phyloP scores from a whole-genome alignment of 192 early-diverging fungal genomes.

The Linnemannia zychae region DNA sequence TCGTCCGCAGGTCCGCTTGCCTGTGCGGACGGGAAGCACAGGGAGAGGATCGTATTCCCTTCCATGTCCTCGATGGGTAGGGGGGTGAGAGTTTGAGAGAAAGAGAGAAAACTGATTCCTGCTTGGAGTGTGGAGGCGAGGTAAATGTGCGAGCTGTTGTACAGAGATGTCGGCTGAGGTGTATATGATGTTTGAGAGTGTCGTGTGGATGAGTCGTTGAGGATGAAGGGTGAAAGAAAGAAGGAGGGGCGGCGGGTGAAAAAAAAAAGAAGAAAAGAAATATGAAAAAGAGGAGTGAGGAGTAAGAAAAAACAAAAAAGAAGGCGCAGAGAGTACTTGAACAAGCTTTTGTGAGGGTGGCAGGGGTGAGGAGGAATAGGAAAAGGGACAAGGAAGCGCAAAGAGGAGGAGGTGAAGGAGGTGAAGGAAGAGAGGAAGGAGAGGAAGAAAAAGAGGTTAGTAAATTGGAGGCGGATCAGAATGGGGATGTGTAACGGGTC shows the following conservation, averaged over 20 bases:
- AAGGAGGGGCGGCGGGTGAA: background rate
- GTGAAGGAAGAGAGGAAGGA: slow-evolving; percentile 4
- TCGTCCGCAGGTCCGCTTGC: slow-evolving; percentile 28
- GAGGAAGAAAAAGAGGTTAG: background rate
- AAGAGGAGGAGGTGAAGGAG: background rate
- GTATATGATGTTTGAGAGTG: slow-evolving; percentile 1
- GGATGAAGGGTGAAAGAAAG: slow-evolving; percentile 10
- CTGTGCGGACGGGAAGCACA: slow-evolving; percentile 45
- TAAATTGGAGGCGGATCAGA: too few species aligned
- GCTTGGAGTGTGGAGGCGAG: slow-evolving; percentile 8
- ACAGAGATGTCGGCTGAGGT: slow-evolving; percentile 8
- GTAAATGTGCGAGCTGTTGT: background rate
- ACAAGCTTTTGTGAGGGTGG: too few species aligned
- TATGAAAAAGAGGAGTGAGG: too few species aligned
- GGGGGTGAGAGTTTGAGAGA: slow-evolving; percentile 10
- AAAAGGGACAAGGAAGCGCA: background rate
- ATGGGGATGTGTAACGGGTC: too few species aligned
- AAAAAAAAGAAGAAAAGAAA: background rate
- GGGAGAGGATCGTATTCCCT: slow-evolving; percentile 49
- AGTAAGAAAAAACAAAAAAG: background rate
- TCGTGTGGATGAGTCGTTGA: slow-evolving; percentile 23
- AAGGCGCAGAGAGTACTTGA: too few species aligned
- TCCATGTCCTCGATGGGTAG: slow-evolving; percentile 36
- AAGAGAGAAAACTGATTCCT: background rate
- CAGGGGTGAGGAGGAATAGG: background rate